A percentile compares a stretch with the other conserved stretches of the same genome.
These are phyloP conservation scores for Arabis hirsuta DNA, from an alignment of 345 rosid species.

Conservation along the genomic window DNA sequence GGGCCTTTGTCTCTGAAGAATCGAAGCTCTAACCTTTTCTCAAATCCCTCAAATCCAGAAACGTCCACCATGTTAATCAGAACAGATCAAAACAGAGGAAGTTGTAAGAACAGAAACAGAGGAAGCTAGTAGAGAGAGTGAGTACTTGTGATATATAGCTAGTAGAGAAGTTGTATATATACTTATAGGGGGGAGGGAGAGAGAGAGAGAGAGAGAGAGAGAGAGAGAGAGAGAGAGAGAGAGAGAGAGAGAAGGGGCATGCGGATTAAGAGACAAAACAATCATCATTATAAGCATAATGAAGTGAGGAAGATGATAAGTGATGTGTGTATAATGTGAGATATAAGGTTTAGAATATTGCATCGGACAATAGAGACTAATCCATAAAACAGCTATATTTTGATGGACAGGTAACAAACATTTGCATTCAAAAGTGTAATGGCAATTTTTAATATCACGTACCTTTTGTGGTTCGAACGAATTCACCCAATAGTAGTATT, in stretches of 20 bases:
- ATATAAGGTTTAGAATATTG: too few species aligned
- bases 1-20: conserved; percentile 62
- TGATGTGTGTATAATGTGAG: too few species aligned
- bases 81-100: conserved; percentile 15
- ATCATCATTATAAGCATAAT: conserved; percentile 95
- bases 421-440: too few species aligned
- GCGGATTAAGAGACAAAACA: conserved; percentile 91
- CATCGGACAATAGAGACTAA: too few species aligned
- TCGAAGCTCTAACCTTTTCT: conserved; percentile 92
- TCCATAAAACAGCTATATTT: too few species aligned
- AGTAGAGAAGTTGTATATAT: conserved; percentile 40
- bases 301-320: conserved; percentile 58
- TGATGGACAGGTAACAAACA: too few species aligned
- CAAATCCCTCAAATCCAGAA: conserved; percentile 97
- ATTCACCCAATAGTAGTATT: too few species aligned
- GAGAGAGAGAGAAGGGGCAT: conserved; percentile 61
- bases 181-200: conserved; percentile 40
- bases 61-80: conserved; percentile 59
- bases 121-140: conserved; percentile 37
- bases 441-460: too few species aligned
- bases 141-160: conserved; percentile 21
- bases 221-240: too few species aligned
- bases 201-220: too few species aligned
- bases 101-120: neutral
- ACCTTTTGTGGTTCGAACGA: too few species aligned